These are phyloP conservation scores for Akanthomyces muscarius DNA, from an alignment of 2,329 filamentous ascomycete genomes.

Conservation along the genomic window DNA sequence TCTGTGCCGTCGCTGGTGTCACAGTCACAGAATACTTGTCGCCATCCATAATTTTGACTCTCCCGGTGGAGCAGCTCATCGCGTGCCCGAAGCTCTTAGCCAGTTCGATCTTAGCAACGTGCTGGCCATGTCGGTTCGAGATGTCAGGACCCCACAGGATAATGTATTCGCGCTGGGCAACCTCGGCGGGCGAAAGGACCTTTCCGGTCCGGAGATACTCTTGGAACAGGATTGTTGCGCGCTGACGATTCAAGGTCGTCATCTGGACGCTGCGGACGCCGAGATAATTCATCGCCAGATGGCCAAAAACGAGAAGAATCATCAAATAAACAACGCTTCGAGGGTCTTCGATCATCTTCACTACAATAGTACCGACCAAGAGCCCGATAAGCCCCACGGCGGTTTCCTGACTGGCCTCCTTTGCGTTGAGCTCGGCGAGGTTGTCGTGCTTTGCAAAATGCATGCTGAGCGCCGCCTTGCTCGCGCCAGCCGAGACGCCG, in stretches of 20 bases:
- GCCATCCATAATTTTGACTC: constrained; percentile 28
- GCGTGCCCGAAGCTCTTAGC: constrained; percentile 40
- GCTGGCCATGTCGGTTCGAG: constrained; percentile 26
- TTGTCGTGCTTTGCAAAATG: constrained; percentile 89
- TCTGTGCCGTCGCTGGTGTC: constrained; percentile 2
- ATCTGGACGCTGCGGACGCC: constrained; percentile 83
- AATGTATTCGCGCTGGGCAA: constrained; percentile 61
- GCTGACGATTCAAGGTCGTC: constrained; percentile 78
- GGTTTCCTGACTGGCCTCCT: constrained; percentile 94
- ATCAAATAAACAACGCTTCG: constrained; percentile 70
- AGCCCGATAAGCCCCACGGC: constrained; percentile 86
- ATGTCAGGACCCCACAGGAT: constrained; percentile 43
- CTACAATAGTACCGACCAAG: constrained; percentile 75
- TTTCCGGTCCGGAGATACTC: constrained; percentile 46
- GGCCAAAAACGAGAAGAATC: constrained; percentile 66
- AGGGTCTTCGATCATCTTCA: constrained; percentile 68
- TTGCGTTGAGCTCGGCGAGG: constrained; percentile 86
- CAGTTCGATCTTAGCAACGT: constrained; percentile 37
- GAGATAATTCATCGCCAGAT: constrained; percentile 80
- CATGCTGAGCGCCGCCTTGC: constrained; percentile 84
- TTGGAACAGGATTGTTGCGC: constrained; percentile 73
- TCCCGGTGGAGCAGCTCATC: constrained; percentile 28
- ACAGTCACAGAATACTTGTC: constrained; percentile 15
- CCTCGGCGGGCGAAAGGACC: constrained; percentile 61
- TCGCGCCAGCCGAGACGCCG: constrained; percentile 83